Percentiles rank a stretch among this genome's conserved stretches.
Evolutionary conservation across 2,329 filamentous ascomycete species (phyloP).

Genomic region (Blastomyces gilchristii): DNA sequence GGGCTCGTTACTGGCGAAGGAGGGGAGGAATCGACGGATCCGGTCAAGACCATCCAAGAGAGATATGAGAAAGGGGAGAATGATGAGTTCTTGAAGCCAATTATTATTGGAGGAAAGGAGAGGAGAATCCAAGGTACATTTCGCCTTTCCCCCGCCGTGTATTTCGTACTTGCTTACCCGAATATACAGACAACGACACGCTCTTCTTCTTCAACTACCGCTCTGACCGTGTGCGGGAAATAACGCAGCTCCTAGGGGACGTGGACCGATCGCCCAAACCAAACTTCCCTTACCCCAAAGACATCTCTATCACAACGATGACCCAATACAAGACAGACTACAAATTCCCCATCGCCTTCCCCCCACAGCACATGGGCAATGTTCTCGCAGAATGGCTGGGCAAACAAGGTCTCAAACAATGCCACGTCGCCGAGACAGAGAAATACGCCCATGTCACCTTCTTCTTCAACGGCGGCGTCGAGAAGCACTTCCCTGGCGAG

Average conservation of each 20-base stretch:
- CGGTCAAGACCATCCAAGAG: constrained; percentile 74
- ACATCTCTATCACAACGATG: constrained; percentile 85
- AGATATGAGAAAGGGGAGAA: constrained; percentile 81
- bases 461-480: constrained; percentile 98
- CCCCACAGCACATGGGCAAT: constrained; percentile 91
- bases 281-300: constrained; percentile 88
- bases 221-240: constrained; percentile 91
- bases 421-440: constrained; percentile 95
- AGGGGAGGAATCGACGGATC: constrained; percentile 65
- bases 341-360: constrained; percentile 83
- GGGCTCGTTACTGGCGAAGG: constrained; percentile 79
- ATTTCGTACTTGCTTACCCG: constrained; percentile 15
- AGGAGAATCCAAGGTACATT: constrained; percentile 65
- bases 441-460: constrained; percentile 99
- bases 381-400: constrained; percentile 95
- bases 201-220: constrained; percentile 99
- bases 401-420: constrained; percentile 82
- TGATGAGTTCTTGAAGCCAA: constrained; percentile 97
- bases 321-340: constrained; percentile 96
- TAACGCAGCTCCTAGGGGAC: constrained; percentile 86
- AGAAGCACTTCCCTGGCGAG: constrained; percentile 90
- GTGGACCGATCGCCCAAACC: constrained; percentile 83
- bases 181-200: constrained; percentile 64
- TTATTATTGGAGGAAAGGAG: constrained; percentile 83
- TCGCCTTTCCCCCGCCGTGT: neutral